A percentile compares a stretch with the other conserved stretches of the same genome.
Conservation (phyloP, 2,329 filamentous ascomycete genomes). For the Arthrobotrys iridis region DNA sequence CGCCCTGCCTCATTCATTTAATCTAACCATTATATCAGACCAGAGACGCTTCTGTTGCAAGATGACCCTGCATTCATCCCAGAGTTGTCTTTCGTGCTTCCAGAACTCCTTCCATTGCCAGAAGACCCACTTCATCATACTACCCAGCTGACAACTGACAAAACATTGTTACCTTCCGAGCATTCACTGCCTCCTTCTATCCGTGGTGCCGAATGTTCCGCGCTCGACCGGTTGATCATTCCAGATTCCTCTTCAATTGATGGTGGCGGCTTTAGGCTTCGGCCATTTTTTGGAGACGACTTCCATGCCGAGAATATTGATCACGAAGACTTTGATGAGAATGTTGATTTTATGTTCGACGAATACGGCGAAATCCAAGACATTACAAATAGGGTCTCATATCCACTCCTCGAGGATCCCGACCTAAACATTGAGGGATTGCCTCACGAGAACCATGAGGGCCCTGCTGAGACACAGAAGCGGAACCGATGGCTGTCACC, state of each 20-base stretch:
- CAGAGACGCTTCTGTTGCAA: conserved; percentile 66
- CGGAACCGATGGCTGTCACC: conserved; percentile 5
- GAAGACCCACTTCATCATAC: conserved; percentile 32
- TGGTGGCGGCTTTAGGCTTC: neutral
- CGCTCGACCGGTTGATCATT: conserved; percentile 9
- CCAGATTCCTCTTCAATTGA: conserved; percentile 33
- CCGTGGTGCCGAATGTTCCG: neutral
- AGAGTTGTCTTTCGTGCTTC: conserved; percentile 60
- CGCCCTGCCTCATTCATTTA: neutral
- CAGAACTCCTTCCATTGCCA: neutral
- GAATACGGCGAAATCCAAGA: conserved; percentile 57
- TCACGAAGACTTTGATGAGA: conserved; percentile 41
- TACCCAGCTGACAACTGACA: conserved; percentile 28
- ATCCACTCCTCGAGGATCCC: neutral
- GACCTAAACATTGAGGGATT: neutral
- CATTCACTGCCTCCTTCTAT: neutral
- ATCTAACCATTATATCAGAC: neutral
- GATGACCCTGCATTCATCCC: conserved; percentile 86
- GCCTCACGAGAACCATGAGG: neutral
- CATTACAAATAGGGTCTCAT: neutral
- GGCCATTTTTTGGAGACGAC: conserved; percentile 9
- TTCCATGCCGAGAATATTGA: neutral
- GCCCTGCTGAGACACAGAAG: conserved; percentile 1
- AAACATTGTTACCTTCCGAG: conserved; percentile 26
- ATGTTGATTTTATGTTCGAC: conserved; percentile 56